Percentiles rank a stretch among this genome's conserved stretches.
phyloP scores from a whole-genome alignment of 805 yeast species.

The Ogataea naganishii region DNA sequence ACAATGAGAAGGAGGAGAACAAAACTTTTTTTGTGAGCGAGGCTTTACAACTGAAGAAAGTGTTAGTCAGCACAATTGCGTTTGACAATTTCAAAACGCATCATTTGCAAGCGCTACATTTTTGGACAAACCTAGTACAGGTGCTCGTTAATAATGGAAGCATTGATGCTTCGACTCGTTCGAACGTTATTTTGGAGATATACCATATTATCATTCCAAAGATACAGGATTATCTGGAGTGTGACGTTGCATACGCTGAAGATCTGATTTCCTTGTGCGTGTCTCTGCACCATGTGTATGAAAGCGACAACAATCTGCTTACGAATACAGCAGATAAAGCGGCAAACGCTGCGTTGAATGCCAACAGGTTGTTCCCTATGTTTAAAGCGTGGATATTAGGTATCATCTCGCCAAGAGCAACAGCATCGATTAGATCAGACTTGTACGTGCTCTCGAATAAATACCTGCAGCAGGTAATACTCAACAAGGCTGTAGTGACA shows the following conservation, averaged over 20 bases:
- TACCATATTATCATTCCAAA: constrained; percentile 72
- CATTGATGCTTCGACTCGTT: constrained; percentile 34
- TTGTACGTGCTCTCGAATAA: constrained; percentile 66
- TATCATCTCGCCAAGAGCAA: constrained; percentile 58
- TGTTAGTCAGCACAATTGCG: constrained; percentile 37
- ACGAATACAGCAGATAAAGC: constrained; percentile 20
- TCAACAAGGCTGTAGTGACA: constrained; percentile 30
- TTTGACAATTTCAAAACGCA: constrained; percentile 36
- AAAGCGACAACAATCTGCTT: constrained; percentile 26
- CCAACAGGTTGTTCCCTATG: constrained; percentile 50
- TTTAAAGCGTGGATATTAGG: constrained; percentile 73
- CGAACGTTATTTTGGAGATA: constrained; percentile 64
- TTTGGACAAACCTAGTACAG: constrained; percentile 80
- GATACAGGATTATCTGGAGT: constrained; percentile 63
- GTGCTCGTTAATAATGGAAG: constrained; percentile 58
- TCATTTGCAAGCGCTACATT: constrained; percentile 57
- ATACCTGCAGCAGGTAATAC: constrained; percentile 45
- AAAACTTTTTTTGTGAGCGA: constrained; percentile 11
- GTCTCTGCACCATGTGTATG: constrained; percentile 56
- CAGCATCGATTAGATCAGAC: constrained; percentile 65
- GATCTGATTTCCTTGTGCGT: constrained; percentile 73
- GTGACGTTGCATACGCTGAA: constrained; percentile 58
- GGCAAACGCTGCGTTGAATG: constrained; percentile 28
- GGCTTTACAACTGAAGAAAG: constrained; percentile 22
- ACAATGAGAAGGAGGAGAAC: constrained; percentile 8